These are phyloP conservation scores for Aspergillus costaricaensis DNA, from an alignment of 2,329 filamentous ascomycete species.

Conservation along the genomic window DNA sequence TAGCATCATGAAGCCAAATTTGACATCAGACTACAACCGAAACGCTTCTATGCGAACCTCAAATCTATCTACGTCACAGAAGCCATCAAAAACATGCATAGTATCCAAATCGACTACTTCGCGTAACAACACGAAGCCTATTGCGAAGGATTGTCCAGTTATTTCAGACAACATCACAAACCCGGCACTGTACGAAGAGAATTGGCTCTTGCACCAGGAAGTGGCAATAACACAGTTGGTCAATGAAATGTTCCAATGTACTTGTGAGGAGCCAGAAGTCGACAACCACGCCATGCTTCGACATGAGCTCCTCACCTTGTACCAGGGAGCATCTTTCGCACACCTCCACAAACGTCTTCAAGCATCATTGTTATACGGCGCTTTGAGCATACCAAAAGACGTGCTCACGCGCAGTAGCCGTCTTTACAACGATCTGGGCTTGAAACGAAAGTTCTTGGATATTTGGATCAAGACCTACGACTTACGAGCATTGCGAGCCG, in stretches of 20 bases:
- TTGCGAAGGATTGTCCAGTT: slow-evolving; percentile 51
- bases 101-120: slow-evolving; percentile 35
- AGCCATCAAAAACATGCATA: slow-evolving; percentile 24
- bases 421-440: slow-evolving; percentile 59
- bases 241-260: slow-evolving; percentile 56
- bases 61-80: slow-evolving; percentile 17
- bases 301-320: slow-evolving; percentile 54
- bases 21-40: background rate
- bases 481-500: slow-evolving; percentile 51
- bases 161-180: slow-evolving; percentile 57
- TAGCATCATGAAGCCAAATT: background rate
- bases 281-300: slow-evolving; percentile 42
- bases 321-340: slow-evolving; percentile 55
- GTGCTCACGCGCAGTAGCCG: slow-evolving; percentile 48
- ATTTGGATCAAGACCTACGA: slow-evolving; percentile 63
- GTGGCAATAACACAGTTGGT: slow-evolving; percentile 61
- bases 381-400: slow-evolving; percentile 58
- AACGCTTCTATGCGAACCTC: slow-evolving; percentile 8
- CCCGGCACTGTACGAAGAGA: slow-evolving; percentile 63
- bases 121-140: slow-evolving; percentile 26
- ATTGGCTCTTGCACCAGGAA: slow-evolving; percentile 65
- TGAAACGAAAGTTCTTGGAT: slow-evolving; percentile 58
- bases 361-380: slow-evolving; percentile 60
- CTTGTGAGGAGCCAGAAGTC: slow-evolving; percentile 17
- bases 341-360: slow-evolving; percentile 59